Percentiles rank a stretch among this genome's conserved stretches.
Conservation (phyloP, 306 rosid species). For the Dryas alaskensis region DNA sequence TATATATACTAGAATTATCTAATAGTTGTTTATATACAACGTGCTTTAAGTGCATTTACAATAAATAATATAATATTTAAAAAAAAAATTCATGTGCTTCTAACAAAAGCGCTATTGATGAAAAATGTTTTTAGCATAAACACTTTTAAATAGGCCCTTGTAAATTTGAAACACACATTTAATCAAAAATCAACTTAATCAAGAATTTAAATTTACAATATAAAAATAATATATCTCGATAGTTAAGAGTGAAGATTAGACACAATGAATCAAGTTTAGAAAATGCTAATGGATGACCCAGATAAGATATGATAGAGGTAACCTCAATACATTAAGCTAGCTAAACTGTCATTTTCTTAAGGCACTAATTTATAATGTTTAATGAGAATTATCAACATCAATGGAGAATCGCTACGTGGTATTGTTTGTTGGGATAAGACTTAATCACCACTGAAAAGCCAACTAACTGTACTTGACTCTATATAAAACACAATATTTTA, state of each 20-base stretch:
- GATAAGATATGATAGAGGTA: conserved; percentile 23
- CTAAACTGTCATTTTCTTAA: conserved; percentile 39
- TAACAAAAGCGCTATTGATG: too few species aligned
- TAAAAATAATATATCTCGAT: too few species aligned
- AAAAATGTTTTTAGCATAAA: too few species aligned
- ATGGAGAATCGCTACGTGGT: conserved; percentile 22
- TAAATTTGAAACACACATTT: too few species aligned
- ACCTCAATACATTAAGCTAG: conserved; percentile 29
- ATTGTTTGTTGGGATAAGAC: conserved; percentile 35
- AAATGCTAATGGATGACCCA: conserved; percentile 21
- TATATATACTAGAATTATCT: too few species aligned
- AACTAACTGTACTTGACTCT: conserved; percentile 50
- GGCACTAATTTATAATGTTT: conserved; percentile 31
- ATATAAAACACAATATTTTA: conserved; percentile 15
- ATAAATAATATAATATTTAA: too few species aligned
- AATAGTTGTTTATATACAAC: too few species aligned
- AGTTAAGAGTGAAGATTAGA: background rate
- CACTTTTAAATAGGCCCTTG: too few species aligned
- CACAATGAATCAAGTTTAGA: background rate
- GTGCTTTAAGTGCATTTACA: too few species aligned
- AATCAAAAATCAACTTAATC: too few species aligned
- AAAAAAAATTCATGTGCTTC: too few species aligned
- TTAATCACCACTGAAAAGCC: conserved; percentile 38
- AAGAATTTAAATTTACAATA: too few species aligned
- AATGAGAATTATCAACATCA: conserved; percentile 33